Evolutionary conservation across 768 basidiomycete species (phyloP), one percentile per base, ranked within the genome.

Genomic region (Suillus brevipes): DNA sequence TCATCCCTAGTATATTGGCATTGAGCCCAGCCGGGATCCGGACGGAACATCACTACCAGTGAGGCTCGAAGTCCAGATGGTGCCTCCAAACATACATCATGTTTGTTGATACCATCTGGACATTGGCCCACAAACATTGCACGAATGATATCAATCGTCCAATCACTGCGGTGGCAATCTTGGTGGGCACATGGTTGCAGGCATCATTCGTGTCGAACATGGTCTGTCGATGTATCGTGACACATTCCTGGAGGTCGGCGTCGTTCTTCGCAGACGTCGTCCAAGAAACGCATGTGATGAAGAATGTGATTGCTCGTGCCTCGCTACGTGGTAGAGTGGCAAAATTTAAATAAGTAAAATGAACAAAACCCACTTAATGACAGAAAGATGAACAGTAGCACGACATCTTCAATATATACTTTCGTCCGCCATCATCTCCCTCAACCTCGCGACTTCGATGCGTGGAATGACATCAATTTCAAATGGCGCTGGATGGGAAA

Each of bases 401-500:
- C 23, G 5, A 12, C 18, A 34, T n/a, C 3, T 56, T 56, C 36
- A 36, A 56, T 14, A n/a, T 36, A 23, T 14, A 23, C 14, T n/a
- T 10, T 36, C 55, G n/a, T 28, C 56, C 62, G 31, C 36, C 65
- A 73, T 65, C 45, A 68, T 59, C 52, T 66, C 59, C 58, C 64
- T 67, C 65, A 73, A 61, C 50, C 31, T 38, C 23, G 23, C 36
- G 25, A 68, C 65, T 6, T 67, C 64, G 31, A 76, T 65, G 38
- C 87, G 71, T 0, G 86, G 85, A 63, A 83, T 81, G 68, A 89
- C 89, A 1, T 74, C 68, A 1, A 84, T 84, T 18, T 81, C 79
- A 73, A 90, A 91, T 10, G 85, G 85, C 55, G 79, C 64, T 0
- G 88, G 85, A 65, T 85, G 85, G 0, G 83, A 80, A 69, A 88